A percentile compares a stretch with the other conserved stretches of the same genome.
phyloP scores from a whole-genome alignment of 75 land plant genomes.

The Larix kaempferi region DNA sequence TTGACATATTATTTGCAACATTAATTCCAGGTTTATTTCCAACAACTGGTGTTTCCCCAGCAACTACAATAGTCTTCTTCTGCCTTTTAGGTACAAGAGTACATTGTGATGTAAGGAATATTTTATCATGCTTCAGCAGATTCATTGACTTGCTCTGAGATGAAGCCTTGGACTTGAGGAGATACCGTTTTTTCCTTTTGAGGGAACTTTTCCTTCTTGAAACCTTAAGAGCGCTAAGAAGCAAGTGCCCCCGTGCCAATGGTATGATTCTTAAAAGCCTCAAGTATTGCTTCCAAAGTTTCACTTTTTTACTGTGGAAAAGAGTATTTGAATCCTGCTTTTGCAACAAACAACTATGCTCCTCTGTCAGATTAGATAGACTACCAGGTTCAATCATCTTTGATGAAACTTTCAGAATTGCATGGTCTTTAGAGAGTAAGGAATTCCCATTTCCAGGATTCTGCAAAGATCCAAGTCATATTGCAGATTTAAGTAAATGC shows the following conservation, averaged over 20 bases:
- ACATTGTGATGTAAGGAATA: too few species aligned
- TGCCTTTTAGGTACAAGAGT: too few species aligned
- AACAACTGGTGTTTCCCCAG: not conserved
- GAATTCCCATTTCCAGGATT: not conserved
- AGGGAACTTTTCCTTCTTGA: not conserved
- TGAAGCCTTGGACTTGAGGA: not conserved
- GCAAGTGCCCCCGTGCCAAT: not conserved
- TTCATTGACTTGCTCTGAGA: not conserved
- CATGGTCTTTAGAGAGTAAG: not conserved
- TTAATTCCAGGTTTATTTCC: not conserved
- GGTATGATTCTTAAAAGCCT: not conserved
- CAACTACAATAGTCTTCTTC: not conserved
- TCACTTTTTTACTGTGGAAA: not conserved
- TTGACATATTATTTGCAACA: not conserved
- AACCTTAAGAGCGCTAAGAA: not conserved
- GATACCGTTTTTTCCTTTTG: conserved; percentile 3
- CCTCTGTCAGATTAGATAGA: not conserved
- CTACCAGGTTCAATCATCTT: not conserved
- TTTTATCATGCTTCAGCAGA: not conserved
- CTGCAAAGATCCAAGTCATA: not conserved
- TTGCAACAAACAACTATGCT: not conserved
- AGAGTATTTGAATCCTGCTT: not conserved
- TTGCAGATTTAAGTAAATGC: not conserved
- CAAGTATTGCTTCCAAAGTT: not conserved
- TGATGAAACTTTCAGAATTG: not conserved